These are phyloP conservation scores for Phialemoniopsis sp. DNA, from an alignment of 2,329 filamentous ascomycete species.

Conservation along the genomic window DNA sequence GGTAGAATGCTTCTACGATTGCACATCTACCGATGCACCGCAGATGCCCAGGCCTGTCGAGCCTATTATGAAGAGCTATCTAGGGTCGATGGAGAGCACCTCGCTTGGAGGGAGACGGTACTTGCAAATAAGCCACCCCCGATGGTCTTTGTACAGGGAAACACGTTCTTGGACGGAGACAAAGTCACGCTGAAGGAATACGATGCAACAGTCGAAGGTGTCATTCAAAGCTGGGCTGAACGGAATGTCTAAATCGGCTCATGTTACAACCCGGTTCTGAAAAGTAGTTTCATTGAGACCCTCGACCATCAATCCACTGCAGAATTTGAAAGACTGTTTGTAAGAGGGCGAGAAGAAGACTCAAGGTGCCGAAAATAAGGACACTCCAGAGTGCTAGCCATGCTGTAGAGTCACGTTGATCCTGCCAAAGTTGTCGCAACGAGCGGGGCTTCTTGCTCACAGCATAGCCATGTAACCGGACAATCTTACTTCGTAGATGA, in stretches of 20 bases:
- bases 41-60: conserved; percentile 47
- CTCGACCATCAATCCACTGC: conserved; percentile 4
- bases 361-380: conserved; percentile 11
- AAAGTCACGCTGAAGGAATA: conserved; percentile 50
- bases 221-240: conserved; percentile 46
- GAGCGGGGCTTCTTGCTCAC: conserved; percentile 8
- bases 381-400: conserved; percentile 17
- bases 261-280: no score
- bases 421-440: conserved; percentile 11
- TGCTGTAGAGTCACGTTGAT: conserved; percentile 15
- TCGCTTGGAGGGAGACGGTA: conserved; percentile 52
- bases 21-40: conserved; percentile 60
- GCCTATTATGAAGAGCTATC: conserved; percentile 47
- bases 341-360: conserved; percentile 11
- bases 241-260: conserved; percentile 19
- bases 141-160: conserved; percentile 61
- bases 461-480: conserved; percentile 5
- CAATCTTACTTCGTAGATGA: conserved; percentile 8
- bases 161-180: conserved; percentile 39
- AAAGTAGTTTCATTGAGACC: background rate
- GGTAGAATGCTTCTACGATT: conserved; percentile 54
- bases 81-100: conserved; percentile 20
- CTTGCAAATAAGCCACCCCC: conserved; percentile 51
- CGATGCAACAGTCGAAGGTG: conserved; percentile 45
- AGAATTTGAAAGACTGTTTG: conserved; percentile 15